Percentiles rank a stretch among this genome's conserved stretches.
These are phyloP conservation scores for Lignosus rhinocerotis DNA, from an alignment of 1,284 basidiomycete genomes.

Conservation along the genomic window DNA sequence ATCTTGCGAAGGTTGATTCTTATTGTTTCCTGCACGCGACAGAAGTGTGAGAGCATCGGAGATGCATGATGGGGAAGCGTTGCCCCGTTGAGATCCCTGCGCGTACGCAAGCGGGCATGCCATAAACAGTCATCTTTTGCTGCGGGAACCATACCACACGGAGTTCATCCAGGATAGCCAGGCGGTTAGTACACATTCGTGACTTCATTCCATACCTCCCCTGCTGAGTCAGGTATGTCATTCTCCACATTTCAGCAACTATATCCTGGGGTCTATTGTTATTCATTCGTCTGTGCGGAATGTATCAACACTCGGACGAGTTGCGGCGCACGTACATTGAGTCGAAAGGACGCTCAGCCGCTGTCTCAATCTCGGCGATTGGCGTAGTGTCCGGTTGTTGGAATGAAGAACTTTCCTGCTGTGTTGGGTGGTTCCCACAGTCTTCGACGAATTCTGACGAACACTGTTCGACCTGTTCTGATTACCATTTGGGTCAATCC, in stretches of 20 bases:
- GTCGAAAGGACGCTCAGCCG: neutral
- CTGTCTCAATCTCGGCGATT: constrained; percentile 18
- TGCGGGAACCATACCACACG: neutral
- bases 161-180: neutral
- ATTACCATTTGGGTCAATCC: constrained; percentile 7
- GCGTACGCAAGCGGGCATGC: constrained; percentile 2
- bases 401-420: constrained; percentile 3
- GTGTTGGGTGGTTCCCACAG: neutral
- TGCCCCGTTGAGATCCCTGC: neutral
- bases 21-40: constrained; percentile 18
- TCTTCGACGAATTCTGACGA: neutral
- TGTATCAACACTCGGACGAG: neutral
- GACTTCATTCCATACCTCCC: neutral
- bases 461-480: neutral
- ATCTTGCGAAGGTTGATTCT: constrained; percentile 17
- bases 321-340: too few relatives aligned
- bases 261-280: neutral
- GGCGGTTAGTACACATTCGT: neutral
- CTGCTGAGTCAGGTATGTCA: neutral
- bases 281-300: neutral
- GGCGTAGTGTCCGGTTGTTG: constrained; percentile 11
- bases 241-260: neutral
- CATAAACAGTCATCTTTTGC: neutral
- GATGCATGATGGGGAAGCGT: neutral
- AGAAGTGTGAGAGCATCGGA: neutral